These are phyloP conservation scores for Pichiaceae sp. DNA, from an alignment of 1,139 yeast genomes.

Conservation along the genomic window DNA sequence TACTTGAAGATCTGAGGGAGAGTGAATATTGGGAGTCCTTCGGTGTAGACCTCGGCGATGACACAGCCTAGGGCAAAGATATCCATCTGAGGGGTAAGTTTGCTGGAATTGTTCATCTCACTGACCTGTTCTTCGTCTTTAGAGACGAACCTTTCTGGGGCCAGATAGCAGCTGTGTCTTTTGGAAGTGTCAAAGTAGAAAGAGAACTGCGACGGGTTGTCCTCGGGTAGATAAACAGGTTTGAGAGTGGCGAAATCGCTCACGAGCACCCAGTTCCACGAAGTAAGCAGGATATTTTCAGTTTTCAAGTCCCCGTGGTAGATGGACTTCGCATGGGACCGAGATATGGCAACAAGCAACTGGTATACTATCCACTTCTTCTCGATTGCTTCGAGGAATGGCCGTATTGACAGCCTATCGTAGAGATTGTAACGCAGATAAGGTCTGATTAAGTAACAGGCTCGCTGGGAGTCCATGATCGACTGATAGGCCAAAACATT, in stretches of 20 bases:
- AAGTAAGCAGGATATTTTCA: constrained; percentile 79
- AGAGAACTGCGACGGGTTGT: constrained; percentile 89
- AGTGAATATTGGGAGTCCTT: constrained; percentile 81
- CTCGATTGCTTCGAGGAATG: constrained; percentile 76
- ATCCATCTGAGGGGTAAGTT: constrained; percentile 68
- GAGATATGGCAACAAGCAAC: constrained; percentile 49
- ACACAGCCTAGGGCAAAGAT: constrained; percentile 88
- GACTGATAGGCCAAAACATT: constrained; percentile 67
- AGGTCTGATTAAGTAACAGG: constrained; percentile 84
- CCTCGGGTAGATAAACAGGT: constrained; percentile 83
- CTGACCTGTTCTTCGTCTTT: constrained; percentile 19
- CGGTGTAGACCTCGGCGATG: constrained; percentile 79
- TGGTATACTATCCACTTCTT: constrained; percentile 83
- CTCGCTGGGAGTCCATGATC: constrained; percentile 81
- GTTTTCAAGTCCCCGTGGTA: constrained; percentile 89
- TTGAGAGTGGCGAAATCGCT: constrained; percentile 81
- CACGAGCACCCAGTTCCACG: constrained; percentile 82
- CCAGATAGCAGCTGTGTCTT: constrained; percentile 80
- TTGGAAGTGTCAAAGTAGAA: constrained; percentile 89
- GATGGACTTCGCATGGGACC: constrained; percentile 54
- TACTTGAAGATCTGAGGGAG: constrained; percentile 82
- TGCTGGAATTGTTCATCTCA: constrained; percentile 26
- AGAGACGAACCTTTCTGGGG: constrained; percentile 80
- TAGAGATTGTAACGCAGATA: constrained; percentile 69
- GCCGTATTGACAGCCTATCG: constrained; percentile 81